Conservation (phyloP, 345 rosid genomes). For the Lenwebbia sp. region DNA sequence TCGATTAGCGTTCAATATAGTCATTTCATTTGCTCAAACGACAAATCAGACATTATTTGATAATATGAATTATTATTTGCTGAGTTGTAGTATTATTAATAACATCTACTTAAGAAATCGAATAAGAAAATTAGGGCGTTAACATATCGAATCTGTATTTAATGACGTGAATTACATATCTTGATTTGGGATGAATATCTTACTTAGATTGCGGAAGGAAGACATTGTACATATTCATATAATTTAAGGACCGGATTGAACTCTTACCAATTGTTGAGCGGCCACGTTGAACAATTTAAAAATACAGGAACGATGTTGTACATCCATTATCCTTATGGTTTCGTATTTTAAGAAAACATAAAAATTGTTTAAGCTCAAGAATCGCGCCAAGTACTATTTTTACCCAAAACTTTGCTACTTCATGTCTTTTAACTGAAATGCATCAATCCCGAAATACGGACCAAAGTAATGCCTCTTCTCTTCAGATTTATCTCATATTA, state of each 20-base stretch:
- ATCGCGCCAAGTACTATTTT: no score
- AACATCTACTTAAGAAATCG: not conserved
- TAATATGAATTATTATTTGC: not conserved
- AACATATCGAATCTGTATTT: not conserved
- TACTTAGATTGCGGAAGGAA: not conserved
- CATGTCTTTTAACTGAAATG: no score
- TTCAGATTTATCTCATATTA: not conserved
- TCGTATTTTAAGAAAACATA: no score
- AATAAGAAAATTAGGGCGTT: not conserved
- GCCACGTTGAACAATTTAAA: fast-evolving
- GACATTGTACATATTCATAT: not conserved
- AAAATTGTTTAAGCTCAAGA: no score
- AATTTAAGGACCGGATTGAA: not conserved
- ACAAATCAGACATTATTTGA: not conserved
- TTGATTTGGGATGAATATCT: not conserved
- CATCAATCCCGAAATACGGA: not conserved
- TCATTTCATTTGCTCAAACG: not conserved
- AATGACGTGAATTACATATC: not conserved
- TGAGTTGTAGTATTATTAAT: not conserved
- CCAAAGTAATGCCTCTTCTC: not conserved
- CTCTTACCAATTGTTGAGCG: fast-evolving
- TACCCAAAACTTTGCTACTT: no score
- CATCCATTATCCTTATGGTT: no score
- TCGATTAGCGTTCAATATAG: not conserved
- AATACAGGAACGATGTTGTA: fast-evolving